phyloP scores from a whole-genome alignment of 2,329 filamentous ascomycete species.

The Beauveria sp. region DNA sequence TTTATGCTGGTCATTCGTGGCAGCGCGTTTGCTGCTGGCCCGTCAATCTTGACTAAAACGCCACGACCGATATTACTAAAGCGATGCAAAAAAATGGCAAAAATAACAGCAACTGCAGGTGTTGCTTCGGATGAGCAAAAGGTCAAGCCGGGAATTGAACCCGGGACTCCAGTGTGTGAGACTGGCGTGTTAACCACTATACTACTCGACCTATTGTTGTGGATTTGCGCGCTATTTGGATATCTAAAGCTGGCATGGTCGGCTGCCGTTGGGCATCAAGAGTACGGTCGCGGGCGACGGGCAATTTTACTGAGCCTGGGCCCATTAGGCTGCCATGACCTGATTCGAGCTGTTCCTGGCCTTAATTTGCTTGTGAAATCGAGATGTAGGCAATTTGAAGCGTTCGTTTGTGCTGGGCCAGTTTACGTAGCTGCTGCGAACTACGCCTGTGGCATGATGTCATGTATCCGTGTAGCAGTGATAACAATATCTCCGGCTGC shows the following conservation, averaged over 20 bases:
- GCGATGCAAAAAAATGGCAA: background rate
- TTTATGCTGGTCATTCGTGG: background rate
- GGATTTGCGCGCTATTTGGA: background rate
- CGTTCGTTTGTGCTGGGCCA: background rate
- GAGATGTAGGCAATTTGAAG: background rate
- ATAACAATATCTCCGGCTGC: background rate
- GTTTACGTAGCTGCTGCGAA: background rate
- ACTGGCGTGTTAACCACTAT: conserved; percentile 18
- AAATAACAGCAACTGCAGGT: background rate
- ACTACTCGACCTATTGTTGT: conserved; percentile 14
- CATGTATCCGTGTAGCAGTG: background rate
- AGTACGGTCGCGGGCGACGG: background rate
- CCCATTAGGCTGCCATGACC: background rate
- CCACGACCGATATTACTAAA: background rate
- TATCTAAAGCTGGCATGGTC: background rate
- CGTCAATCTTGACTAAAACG: background rate
- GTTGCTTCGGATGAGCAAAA: background rate
- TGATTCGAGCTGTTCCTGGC: background rate
- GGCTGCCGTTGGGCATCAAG: background rate
- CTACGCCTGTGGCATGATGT: background rate
- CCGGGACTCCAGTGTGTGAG: conserved; percentile 18
- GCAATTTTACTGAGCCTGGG: background rate
- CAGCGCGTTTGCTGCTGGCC: background rate
- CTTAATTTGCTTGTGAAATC: background rate
- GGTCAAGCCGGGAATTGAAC: conserved; percentile 17